A percentile compares a stretch with the other conserved stretches of the same genome.
phyloP scores from a whole-genome alignment of 164 flowering plant genomes.

The Vitis amurensis region DNA sequence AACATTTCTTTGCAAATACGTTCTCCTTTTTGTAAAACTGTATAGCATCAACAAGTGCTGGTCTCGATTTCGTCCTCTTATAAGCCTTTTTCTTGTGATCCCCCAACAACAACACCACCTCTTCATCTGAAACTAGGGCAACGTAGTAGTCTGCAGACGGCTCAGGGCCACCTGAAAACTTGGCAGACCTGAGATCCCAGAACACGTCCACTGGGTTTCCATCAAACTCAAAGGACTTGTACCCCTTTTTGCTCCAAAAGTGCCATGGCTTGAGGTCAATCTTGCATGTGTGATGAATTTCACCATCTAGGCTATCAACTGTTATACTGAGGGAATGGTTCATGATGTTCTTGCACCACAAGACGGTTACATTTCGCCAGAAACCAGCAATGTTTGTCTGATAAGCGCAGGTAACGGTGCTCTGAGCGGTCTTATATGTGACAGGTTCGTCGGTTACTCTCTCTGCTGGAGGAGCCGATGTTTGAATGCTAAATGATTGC shows the following conservation, averaged over 20 bases:
- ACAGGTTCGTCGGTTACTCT: constrained; percentile 31
- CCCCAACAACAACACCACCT: constrained; percentile 77
- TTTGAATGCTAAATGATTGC: constrained; percentile 9
- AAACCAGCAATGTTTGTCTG: constrained; percentile 42
- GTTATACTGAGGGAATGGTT: constrained; percentile 42
- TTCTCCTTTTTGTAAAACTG: constrained; percentile 65
- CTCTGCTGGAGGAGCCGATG: constrained; percentile 20
- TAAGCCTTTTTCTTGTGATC: constrained; percentile 82
- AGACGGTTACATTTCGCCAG: constrained; percentile 50
- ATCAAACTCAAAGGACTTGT: constrained; percentile 68
- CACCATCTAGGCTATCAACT: constrained; percentile 34
- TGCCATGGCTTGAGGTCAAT: constrained; percentile 94
- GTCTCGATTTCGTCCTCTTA: constrained; percentile 71
- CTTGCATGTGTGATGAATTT: constrained; percentile 54
- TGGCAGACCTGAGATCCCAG: constrained; percentile 87
- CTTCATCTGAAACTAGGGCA: constrained; percentile 73
- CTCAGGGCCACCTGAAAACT: constrained; percentile 66
- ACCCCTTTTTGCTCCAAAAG: constrained; percentile 91
- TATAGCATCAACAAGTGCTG: constrained; percentile 62
- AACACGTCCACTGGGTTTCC: constrained; percentile 54
- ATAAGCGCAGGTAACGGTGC: constrained; percentile 57
- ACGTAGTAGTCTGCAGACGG: constrained; percentile 71
- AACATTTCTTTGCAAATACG: constrained; percentile 72
- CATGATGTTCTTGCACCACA: constrained; percentile 62
- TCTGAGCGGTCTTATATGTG: constrained; percentile 38